phyloP scores from a whole-genome alignment of 192 early-diverging fungal species.

The Backusella morwellensis region DNA sequence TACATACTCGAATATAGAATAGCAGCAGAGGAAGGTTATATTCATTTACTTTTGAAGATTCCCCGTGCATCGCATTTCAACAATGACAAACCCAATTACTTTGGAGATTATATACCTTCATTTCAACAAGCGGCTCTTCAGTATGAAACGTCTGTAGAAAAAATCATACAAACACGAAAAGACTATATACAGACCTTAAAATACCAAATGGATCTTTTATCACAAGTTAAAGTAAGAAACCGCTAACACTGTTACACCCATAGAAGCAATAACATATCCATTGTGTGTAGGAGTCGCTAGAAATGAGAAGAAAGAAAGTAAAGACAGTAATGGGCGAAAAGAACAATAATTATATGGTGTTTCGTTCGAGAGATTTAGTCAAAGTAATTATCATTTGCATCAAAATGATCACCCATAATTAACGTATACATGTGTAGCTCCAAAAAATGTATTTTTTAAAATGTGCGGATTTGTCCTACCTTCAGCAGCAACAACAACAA shows the following conservation, averaged over 20 bases:
- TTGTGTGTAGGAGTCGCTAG: neutral
- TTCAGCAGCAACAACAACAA: neutral
- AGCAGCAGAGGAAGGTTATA: constrained; percentile 10
- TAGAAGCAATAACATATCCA: neutral
- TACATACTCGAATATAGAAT: neutral
- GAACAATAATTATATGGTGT: neutral
- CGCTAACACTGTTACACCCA: neutral
- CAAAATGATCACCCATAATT: neutral
- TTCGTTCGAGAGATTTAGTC: constrained; percentile 4
- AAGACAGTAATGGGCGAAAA: constrained; percentile 15
- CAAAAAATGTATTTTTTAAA: constrained; percentile 8
- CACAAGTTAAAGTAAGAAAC: constrained; percentile 13
- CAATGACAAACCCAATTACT: neutral
- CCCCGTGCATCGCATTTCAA: neutral
- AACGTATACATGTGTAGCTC: constrained; percentile 9
- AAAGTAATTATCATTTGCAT: neutral
- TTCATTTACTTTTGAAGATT: neutral
- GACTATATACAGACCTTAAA: constrained; percentile 3
- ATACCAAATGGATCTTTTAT: constrained; percentile 3
- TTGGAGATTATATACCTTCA: constrained; percentile 4
- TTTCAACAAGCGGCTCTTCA: neutral
- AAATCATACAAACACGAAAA: neutral
- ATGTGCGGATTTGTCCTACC: neutral
- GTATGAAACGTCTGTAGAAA: constrained; percentile 6
- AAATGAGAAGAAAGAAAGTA: constrained; percentile 13